Evolutionary conservation across 148 eudicot genomes (phyloP), one percentile per base, ranked within the genome.

Genomic region (Persicaria maculosa): DNA sequence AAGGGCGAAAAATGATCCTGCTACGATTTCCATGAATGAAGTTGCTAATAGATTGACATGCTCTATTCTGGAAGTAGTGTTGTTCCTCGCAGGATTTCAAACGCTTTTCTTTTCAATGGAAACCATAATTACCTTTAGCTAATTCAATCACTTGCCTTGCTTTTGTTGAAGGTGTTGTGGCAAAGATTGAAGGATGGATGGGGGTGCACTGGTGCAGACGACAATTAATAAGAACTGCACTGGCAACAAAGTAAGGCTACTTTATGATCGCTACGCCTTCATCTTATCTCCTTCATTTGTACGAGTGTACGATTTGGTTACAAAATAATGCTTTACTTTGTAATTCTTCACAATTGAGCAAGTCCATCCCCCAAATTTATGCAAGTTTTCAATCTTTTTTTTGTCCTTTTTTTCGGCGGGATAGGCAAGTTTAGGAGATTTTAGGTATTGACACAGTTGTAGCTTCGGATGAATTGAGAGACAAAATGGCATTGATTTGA

Each of bases 131-230:
- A 62, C 25, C 44, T 31, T 6, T 36, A 15, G 4, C 6, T 12
- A 65, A 40, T 64, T 12, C 5, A 4, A 9, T 64, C 15, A 17
- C 43, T 65, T 65, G 17, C 15, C 44, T 19, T 62, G 69, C 69
- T 40, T 64, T 64, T 36, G 45, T 12, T 65, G 70, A 65, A 65
- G 70, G 70, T 65, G 70, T 40, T 65, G 70, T 15, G 70, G 70
- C 9, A 65, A 65, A 65, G 70, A 65, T 36, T 65, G 8, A 22
- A 12, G 11, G 12, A 31, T 3, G 17, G 17, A 43, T 12, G 70
- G 40, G 1, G n/a, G n/a, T n/a, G n/a, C n/a, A n/a, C n/a, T n/a
- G 46, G 40, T 61, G 68, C 68, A 62, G 44, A 62, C 0, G 45
- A 40, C 45, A 12, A 14, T 31, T 10, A 59, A 20, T 22, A 20